A percentile compares a stretch with the other conserved stretches of the same genome.
These are phyloP conservation scores for Kluyveromyces starmeri DNA, from an alignment of 805 yeast species.

Conservation along the genomic window DNA sequence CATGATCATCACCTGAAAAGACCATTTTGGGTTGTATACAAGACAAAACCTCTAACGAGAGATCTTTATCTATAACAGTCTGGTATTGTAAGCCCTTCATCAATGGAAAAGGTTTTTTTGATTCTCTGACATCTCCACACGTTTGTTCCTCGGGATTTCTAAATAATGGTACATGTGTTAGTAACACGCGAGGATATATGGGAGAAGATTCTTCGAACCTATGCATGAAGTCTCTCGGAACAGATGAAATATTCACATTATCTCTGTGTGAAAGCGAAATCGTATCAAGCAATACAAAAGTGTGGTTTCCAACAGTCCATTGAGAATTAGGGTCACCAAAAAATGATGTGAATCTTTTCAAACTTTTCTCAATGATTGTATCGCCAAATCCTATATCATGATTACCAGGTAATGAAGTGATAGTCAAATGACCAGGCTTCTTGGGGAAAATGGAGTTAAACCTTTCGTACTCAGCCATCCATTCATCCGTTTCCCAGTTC, in stretches of 20 bases:
- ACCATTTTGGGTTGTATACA: slow-evolving; percentile 56
- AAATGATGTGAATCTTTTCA: slow-evolving; percentile 53
- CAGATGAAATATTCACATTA: slow-evolving; percentile 35
- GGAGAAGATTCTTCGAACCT: slow-evolving; percentile 26
- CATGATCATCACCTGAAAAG: slow-evolving; percentile 96
- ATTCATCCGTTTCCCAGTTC: slow-evolving; percentile 62
- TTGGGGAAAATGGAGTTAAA: slow-evolving; percentile 60
- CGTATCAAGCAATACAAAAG: slow-evolving; percentile 70
- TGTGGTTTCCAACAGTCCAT: slow-evolving; percentile 55
- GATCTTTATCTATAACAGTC: slow-evolving; percentile 63
- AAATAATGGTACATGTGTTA: slow-evolving; percentile 84
- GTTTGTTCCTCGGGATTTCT: slow-evolving; percentile 50
- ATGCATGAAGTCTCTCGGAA: slow-evolving; percentile 47
- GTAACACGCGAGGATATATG: slow-evolving; percentile 50
- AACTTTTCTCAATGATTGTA: slow-evolving; percentile 47
- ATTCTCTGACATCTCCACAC: slow-evolving; percentile 78
- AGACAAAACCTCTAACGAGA: slow-evolving; percentile 50
- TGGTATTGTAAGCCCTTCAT: slow-evolving; percentile 78
- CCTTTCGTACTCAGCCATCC: slow-evolving; percentile 64
- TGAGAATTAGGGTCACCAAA: slow-evolving; percentile 64
- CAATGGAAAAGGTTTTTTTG: slow-evolving; percentile 55
- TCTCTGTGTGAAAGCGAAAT: slow-evolving; percentile 64
- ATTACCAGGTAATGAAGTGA: slow-evolving; percentile 70
- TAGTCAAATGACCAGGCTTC: slow-evolving; percentile 36
- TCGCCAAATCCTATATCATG: slow-evolving; percentile 95